Base-by-base conservation (phyloP, 2,329 filamentous ascomycete species). In the Fusarium miscanthi region DNA sequence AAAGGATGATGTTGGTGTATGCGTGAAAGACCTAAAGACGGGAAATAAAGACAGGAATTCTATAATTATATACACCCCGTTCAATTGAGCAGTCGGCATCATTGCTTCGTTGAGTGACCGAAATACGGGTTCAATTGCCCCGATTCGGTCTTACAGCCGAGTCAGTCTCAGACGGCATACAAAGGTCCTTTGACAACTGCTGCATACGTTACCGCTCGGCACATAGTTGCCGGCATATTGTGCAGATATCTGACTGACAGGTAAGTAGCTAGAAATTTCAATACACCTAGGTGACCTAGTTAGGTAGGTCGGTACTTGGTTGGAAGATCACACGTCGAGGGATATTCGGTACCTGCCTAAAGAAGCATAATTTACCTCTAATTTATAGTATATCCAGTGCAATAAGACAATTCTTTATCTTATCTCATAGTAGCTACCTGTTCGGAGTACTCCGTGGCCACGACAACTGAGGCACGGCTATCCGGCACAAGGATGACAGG, bases 141-240 rank as follows among this genome's bases (percentile, higher is more conserved):
- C 1, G 7, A 54, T 62, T 4, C 19, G 27, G 59, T 40, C 31
- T 19, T 46, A 33, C 1, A 46, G 21, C 59, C 59, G 59, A n/a
- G 17, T 30, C 27, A 17, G 10, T 43, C 2, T 23, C 8, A 12
- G 8, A 3, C 31, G 19, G 3, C 9, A 16, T 3, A 60, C 58
- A 54, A 60, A 60, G 31, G 33, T 46, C 59, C 27, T 62, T 19
- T 7, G 13, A 35, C 10, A 58, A 16, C 1, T 40, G 33, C 51
- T 25, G 41, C 9, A 40, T 25, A 3, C 13, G 2, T 16, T 33
- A 46, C 21, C 9, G 17, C 13, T 33, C 59, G 59, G 59, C 59
- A 62, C 17, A 58, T 40, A 57, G 6, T n/a, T 62, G 59, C 59
- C 59, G 59, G 8, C 41, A 46, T 51, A 31, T 40, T 58, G 19